Conservation (phyloP, 768 basidiomycete species). For the Auricularia sp. region DNA sequence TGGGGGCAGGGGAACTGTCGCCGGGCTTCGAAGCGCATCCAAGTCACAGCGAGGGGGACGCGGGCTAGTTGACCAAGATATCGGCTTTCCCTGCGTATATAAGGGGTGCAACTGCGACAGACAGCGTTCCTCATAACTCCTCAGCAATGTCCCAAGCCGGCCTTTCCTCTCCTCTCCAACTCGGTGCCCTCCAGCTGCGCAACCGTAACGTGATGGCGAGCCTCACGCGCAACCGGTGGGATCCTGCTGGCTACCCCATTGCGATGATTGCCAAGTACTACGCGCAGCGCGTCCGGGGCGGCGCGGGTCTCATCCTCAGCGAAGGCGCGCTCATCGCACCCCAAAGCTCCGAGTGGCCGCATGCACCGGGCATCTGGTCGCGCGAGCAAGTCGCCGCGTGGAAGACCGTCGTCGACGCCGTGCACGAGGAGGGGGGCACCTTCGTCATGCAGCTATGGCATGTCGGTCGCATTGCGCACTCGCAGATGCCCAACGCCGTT, state of each 20-base stretch:
- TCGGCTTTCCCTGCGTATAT: no score
- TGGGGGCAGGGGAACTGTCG: neutral
- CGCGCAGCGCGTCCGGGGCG: slow-evolving; percentile 29
- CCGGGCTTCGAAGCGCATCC: no score
- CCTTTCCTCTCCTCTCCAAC: slow-evolving; percentile 19
- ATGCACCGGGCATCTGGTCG: slow-evolving; percentile 18
- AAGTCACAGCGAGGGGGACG: no score
- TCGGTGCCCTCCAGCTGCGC: slow-evolving; percentile 28
- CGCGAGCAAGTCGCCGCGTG: slow-evolving; percentile 20
- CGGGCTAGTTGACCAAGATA: no score
- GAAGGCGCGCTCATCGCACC: slow-evolving; percentile 32
- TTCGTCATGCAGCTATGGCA: slow-evolving; percentile 36
- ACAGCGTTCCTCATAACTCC: no score
- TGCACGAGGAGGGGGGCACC: slow-evolving; percentile 35
- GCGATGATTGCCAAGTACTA: slow-evolving; percentile 34
- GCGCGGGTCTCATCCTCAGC: slow-evolving; percentile 31
- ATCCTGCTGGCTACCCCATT: slow-evolving; percentile 28
- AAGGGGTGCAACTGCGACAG: no score
- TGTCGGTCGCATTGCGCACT: slow-evolving; percentile 27
- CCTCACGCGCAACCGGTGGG: slow-evolving; percentile 32
- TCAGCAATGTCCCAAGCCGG: no score
- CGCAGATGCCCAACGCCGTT: neutral
- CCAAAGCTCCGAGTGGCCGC: slow-evolving; percentile 11
- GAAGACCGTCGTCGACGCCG: slow-evolving; percentile 32
- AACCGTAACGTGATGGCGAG: slow-evolving; percentile 34